Percentiles rank a stretch among this genome's conserved stretches.
Evolutionary conservation across 2,329 filamentous ascomycete genomes (phyloP).

Genomic region (Hyphodiscus sp.): DNA sequence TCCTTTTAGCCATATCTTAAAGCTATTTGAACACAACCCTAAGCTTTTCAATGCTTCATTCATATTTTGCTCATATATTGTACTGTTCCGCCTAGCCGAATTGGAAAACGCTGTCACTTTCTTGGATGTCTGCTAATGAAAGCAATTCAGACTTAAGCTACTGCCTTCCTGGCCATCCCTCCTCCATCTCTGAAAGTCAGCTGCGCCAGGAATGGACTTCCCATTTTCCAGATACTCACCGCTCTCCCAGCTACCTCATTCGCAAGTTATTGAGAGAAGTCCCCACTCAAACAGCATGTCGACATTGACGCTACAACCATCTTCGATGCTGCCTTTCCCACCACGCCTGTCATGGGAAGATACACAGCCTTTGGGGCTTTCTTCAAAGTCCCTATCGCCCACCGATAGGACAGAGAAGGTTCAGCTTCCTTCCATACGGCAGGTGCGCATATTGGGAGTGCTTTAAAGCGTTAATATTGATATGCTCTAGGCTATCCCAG

Average conservation of each 20-base stretch:
- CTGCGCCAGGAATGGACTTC: slow-evolving; percentile 13
- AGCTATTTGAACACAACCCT: not conserved
- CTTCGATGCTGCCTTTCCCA: slow-evolving; percentile 9
- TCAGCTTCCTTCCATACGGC: slow-evolving; percentile 19
- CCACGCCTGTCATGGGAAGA: slow-evolving; percentile 8
- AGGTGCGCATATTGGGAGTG: slow-evolving; percentile 5
- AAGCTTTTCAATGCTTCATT: not conserved
- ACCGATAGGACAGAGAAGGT: slow-evolving; percentile 3
- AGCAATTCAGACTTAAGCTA: slow-evolving; percentile 2
- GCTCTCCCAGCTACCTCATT: not conserved
- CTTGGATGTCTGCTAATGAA: slow-evolving; percentile 13
- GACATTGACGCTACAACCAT: slow-evolving; percentile 10
- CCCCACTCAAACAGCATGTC: slow-evolving; percentile 7
- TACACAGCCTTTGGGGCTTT: slow-evolving; percentile 3
- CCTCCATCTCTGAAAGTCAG: not conserved
- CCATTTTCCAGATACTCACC: slow-evolving; percentile 8
- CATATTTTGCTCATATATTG: not conserved
- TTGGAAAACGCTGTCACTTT: no score
- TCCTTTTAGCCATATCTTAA: not conserved
- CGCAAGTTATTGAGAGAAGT: not conserved
- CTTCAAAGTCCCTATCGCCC: slow-evolving; percentile 8
- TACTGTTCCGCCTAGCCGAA: no score
- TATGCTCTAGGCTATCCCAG: slow-evolving; percentile 11
- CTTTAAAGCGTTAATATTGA: not conserved
- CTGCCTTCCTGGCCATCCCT: slow-evolving; percentile 3